Percentiles rank a stretch among this genome's conserved stretches.
Evolutionary conservation across 2,329 filamentous ascomycete species (phyloP).

Genomic region (Alternaria sp.): DNA sequence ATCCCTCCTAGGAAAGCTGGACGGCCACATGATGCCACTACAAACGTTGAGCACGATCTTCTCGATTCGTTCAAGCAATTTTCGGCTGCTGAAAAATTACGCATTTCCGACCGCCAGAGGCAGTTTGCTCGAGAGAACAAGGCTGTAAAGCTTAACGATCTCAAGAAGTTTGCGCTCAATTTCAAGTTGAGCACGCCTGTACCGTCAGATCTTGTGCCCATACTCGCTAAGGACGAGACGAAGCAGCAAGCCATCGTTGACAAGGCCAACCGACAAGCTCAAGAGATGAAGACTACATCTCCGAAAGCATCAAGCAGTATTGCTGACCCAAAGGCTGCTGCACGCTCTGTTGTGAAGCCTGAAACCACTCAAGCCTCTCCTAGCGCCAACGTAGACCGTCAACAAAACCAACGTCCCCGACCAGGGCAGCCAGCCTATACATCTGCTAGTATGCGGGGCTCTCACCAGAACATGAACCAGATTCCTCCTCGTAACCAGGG

Average conservation of each 20-base stretch:
- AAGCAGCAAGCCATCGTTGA: constrained; percentile 95
- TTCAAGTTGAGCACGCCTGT: constrained; percentile 97
- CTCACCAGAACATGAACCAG: constrained; percentile 54
- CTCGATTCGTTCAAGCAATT: constrained; percentile 72
- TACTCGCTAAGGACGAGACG: constrained; percentile 93
- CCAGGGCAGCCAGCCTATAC: constrained; percentile 50
- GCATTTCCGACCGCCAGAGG: constrained; percentile 64
- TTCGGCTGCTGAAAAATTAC: constrained; percentile 68
- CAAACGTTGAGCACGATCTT: constrained; percentile 69
- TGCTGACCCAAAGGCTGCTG: constrained; percentile 44
- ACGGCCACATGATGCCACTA: constrained; percentile 62
- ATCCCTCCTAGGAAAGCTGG: constrained; percentile 50
- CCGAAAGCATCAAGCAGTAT: constrained; percentile 55
- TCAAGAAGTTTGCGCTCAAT: constrained; percentile 92
- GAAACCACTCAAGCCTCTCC: constrained; percentile 44
- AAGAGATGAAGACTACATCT: constrained; percentile 57
- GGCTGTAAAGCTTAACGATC: constrained; percentile 88
- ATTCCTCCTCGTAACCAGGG: constrained; percentile 53
- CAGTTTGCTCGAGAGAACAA: constrained; percentile 74
- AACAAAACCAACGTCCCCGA: constrained; percentile 58
- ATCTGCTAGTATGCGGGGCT: constrained; percentile 55
- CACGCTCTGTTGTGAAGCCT: constrained; percentile 47
- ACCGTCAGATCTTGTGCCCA: constrained; percentile 88
- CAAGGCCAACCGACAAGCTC: constrained; percentile 80
- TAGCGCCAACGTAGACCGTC: constrained; percentile 53